These are phyloP conservation scores for Ensete ventricosum DNA, from an alignment of 176 grass and related monocot species.

Conservation along the genomic window DNA sequence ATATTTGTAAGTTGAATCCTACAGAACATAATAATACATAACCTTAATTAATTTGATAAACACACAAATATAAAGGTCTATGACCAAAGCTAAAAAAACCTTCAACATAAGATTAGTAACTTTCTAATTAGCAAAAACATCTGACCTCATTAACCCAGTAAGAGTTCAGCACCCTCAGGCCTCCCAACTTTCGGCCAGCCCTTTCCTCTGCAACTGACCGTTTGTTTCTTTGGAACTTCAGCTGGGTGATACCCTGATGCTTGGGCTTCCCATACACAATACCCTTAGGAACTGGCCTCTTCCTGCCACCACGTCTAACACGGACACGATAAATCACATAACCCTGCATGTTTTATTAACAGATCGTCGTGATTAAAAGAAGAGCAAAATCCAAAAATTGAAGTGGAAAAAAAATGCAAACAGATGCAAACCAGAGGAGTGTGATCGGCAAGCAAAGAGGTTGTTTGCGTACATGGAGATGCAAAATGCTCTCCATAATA, in stretches of 20 bases:
- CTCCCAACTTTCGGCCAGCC: constrained; percentile 5
- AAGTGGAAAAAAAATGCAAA: background rate
- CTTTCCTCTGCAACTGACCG: constrained; percentile 6
- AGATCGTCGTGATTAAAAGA: background rate
- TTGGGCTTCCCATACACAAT: constrained; percentile 11
- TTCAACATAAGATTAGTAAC: background rate
- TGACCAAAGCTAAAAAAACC: background rate
- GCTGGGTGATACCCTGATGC: constrained; percentile 15
- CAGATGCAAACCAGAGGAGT: background rate
- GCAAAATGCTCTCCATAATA: too few species aligned
- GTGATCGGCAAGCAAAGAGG: too few species aligned
- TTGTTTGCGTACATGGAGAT: too few species aligned
- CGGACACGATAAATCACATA: constrained; percentile 12
- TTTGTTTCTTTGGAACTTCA: constrained; percentile 10
- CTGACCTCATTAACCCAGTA: constrained; percentile 9
- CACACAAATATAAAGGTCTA: background rate
- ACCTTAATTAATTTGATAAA: background rate
- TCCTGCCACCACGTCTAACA: constrained; percentile 16
- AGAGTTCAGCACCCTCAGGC: background rate
- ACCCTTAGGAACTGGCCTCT: constrained; percentile 16
- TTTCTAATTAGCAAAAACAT: background rate
- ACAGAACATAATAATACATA: background rate
- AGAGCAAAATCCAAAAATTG: background rate
- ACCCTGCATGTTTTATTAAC: background rate
- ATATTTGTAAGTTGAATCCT: constrained; percentile 9